Evolutionary conservation across 2,329 filamentous ascomycete species (phyloP), one percentile per base, ranked within the genome.

Genomic region (Colletotrichum agaves): DNA sequence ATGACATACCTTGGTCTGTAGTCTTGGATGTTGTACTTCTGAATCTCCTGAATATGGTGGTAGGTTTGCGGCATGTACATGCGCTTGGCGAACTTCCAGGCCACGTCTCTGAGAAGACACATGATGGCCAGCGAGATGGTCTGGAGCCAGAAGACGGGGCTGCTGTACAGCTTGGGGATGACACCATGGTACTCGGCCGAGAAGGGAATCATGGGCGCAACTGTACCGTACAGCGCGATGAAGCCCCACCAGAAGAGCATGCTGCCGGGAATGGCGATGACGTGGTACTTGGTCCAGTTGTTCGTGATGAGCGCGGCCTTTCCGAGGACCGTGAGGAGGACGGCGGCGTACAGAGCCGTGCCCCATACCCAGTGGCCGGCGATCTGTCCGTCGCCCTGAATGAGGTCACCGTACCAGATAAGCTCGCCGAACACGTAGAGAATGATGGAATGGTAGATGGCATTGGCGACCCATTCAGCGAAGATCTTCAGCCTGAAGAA

Each of bases 21-120:
- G 82, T 99, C 96, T 82, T 99, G 96, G 69, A 99, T 97, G 75
- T 99, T 99, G 83, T 98, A 99, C 82, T 99, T 99, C 80, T 99
- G 96, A 73, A 99, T 99, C 83, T 99, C 96, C 80, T 99, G 96
- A 71, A 99, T 96, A 78, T 99, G 96, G 74, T 99, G 96, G 76
- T 99, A 99, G 47, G 93, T 90, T 81, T 98, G 92, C 21, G 96
- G 96, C 73, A 90, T 91, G 82, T 98, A 99, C 94, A 99, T 98
- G 72, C 96, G 88, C 85, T 97, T 98, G 69, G 89, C 90, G 74
- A 98, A 99, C 84, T 99, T 99, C 94, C 95, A 99, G 3, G 91
- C 90, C 79, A 97, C 93, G 78, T 99, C 96, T 74, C 96, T 87
- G 57, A 94, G 80, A 56, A 99, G 85, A 78, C 95, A 98, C 55